Evolutionary conservation across 371 early-diverging fungal species (phyloP).

Genomic region (Mucor racemosus): DNA sequence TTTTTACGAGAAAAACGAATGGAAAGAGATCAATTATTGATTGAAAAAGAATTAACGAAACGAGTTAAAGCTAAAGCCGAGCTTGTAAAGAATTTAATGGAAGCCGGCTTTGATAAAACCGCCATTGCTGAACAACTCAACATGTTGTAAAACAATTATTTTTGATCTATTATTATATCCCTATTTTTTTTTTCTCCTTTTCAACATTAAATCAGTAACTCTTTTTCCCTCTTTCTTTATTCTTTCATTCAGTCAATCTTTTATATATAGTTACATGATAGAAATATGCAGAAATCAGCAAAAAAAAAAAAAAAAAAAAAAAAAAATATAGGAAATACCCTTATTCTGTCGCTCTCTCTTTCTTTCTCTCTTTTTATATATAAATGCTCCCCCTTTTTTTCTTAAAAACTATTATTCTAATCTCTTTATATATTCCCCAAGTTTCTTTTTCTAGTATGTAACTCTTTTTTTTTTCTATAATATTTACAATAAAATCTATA

Average conservation of each 20-base stretch:
- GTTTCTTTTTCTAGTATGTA: neutral
- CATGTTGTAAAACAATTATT: conserved; percentile 18
- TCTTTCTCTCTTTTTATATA: neutral
- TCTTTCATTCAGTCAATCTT: neutral
- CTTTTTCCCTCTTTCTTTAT: neutral
- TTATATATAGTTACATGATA: neutral
- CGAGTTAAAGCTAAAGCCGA: conserved; percentile 52
- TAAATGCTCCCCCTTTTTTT: neutral
- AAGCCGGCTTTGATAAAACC: conserved; percentile 49
- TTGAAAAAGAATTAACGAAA: conserved; percentile 50
- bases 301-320: conserved; percentile 5
- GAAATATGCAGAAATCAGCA: neutral
- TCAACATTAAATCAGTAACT: neutral
- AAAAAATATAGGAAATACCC: conserved; percentile 1
- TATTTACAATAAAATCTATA: neutral
- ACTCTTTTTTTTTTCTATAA: neutral
- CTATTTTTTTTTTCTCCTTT: conserved; percentile 1
- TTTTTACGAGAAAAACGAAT: conserved; percentile 48
- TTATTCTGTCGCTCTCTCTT: neutral
- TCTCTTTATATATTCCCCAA: neutral
- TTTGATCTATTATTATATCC: neutral
- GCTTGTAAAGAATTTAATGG: conserved; percentile 47
- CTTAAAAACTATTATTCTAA: neutral
- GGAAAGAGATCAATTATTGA: conserved; percentile 44
- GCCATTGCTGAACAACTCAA: conserved; percentile 51